Percentiles rank a stretch among this genome's conserved stretches.
Conservation (phyloP, 2,329 filamentous ascomycete species). For the Huntiella abstrusa region DNA sequence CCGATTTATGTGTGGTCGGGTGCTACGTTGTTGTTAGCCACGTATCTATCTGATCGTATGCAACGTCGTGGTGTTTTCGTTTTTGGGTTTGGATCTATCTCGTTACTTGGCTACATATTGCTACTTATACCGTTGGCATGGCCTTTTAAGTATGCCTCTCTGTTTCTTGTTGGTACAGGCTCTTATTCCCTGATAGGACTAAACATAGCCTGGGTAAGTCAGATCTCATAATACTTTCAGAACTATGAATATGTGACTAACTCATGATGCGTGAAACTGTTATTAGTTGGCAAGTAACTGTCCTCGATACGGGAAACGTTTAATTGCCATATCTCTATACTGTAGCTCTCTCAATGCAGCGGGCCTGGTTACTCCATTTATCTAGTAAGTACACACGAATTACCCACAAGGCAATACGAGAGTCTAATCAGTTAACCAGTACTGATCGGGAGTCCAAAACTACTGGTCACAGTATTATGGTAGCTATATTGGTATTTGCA, state of each 20-base stretch:
- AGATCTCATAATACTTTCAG: too few species aligned
- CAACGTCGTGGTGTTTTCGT: conserved; percentile 1
- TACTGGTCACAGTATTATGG: not conserved
- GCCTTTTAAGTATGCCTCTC: not conserved
- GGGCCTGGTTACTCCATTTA: not conserved
- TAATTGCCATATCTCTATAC: not conserved
- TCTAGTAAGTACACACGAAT: not conserved
- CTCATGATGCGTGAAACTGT: not conserved
- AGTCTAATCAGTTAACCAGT: not conserved
- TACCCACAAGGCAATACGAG: not conserved
- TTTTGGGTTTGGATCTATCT: not conserved
- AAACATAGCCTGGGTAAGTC: not conserved
- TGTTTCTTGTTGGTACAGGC: not conserved
- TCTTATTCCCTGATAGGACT: not conserved
- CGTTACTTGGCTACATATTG: not conserved
- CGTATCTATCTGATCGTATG: not conserved
- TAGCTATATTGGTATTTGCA: not conserved
- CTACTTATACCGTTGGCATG: not conserved
- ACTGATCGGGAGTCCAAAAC: not conserved
- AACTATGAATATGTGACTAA: too few species aligned
- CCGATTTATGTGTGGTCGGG: not conserved
- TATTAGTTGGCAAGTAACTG: not conserved
- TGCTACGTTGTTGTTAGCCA: not conserved
- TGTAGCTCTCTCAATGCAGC: not conserved
- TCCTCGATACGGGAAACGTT: not conserved